Evolutionary conservation across 2,329 filamentous ascomycete species (phyloP).

Genomic region (Fusarium annulatum): DNA sequence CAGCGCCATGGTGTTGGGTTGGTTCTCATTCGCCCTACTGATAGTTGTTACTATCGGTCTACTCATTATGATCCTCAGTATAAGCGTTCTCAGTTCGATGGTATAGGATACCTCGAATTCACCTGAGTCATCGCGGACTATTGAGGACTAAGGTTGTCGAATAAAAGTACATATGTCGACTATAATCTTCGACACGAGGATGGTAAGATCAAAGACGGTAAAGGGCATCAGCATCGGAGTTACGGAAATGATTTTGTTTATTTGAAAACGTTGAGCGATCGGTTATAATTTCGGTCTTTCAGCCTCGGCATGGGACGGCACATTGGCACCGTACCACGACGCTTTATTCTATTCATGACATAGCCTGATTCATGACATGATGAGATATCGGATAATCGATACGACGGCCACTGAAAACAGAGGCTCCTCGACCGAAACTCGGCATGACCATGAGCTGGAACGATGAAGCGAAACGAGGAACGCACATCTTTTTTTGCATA

Average conservation of each 20-base stretch:
- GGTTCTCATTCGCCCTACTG: constrained; percentile 94
- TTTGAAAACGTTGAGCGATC: constrained; percentile 36
- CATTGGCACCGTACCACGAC: constrained; percentile 15
- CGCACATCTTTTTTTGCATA: constrained; percentile 40
- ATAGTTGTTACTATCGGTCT: constrained; percentile 96
- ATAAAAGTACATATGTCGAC: constrained; percentile 42
- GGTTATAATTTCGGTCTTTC: constrained; percentile 41
- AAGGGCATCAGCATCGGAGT: constrained; percentile 52
- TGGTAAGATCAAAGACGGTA: constrained; percentile 39
- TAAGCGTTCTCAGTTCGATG: constrained; percentile 78
- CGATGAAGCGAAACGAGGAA: constrained; percentile 30
- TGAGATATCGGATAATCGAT: constrained; percentile 5
- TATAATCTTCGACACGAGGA: constrained; percentile 24
- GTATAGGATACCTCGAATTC: constrained; percentile 44
- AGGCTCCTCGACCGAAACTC: constrained; percentile 6
- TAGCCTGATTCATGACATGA: not conserved
- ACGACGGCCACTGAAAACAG: constrained; percentile 35
- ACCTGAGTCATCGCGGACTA: constrained; percentile 27
- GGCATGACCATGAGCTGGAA: not conserved
- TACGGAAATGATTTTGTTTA: constrained; percentile 42
- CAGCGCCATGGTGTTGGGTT: constrained; percentile 94
- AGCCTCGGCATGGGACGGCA: constrained; percentile 31
- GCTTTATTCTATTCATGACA: constrained; percentile 9
- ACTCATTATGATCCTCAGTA: constrained; percentile 96
- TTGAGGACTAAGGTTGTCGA: constrained; percentile 30